phyloP scores from a whole-genome alignment of 2,329 filamentous ascomycete species.

The Ramularia endophylla region DNA sequence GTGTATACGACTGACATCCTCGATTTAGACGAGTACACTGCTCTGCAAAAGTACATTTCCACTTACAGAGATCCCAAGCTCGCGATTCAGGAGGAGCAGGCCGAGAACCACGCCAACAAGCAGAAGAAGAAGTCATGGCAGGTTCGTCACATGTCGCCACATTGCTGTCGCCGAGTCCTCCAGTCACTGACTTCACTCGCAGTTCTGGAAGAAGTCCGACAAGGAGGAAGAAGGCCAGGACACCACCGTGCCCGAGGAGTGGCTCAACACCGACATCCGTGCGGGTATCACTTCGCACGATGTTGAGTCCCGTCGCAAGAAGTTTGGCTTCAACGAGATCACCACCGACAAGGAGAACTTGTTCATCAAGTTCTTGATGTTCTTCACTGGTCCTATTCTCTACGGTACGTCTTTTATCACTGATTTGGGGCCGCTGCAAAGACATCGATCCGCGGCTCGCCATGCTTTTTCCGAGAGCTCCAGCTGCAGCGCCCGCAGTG shows the following conservation, averaged over 20 bases:
- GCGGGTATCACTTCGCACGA: constrained; percentile 55
- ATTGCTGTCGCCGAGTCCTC: not conserved
- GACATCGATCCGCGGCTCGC: too few species aligned
- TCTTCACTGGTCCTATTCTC: constrained; percentile 70
- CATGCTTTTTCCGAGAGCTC: constrained; percentile 18
- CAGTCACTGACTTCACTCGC: constrained; percentile 13
- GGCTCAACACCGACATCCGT: constrained; percentile 62
- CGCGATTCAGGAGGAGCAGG: constrained; percentile 38
- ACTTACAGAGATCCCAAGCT: constrained; percentile 58
- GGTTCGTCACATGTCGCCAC: constrained; percentile 17
- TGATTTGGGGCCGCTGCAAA: too few species aligned
- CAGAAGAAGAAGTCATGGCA: constrained; percentile 52
- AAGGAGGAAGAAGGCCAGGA: constrained; percentile 32
- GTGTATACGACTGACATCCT: constrained; percentile 17
- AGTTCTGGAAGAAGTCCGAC: constrained; percentile 48
- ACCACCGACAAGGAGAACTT: constrained; percentile 69
- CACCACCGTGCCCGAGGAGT: constrained; percentile 55
- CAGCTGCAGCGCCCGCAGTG: constrained; percentile 4
- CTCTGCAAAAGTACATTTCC: constrained; percentile 62
- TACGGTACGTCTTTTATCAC: constrained; percentile 54
- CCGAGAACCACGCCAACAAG: constrained; percentile 32
- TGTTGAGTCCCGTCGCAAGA: constrained; percentile 59
- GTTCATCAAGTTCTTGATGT: constrained; percentile 67
- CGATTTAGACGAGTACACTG: constrained; percentile 55
- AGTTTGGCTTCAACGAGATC: constrained; percentile 66